phyloP scores from a whole-genome alignment of 2,329 filamentous ascomycete species.

The Colletotrichum sp. region DNA sequence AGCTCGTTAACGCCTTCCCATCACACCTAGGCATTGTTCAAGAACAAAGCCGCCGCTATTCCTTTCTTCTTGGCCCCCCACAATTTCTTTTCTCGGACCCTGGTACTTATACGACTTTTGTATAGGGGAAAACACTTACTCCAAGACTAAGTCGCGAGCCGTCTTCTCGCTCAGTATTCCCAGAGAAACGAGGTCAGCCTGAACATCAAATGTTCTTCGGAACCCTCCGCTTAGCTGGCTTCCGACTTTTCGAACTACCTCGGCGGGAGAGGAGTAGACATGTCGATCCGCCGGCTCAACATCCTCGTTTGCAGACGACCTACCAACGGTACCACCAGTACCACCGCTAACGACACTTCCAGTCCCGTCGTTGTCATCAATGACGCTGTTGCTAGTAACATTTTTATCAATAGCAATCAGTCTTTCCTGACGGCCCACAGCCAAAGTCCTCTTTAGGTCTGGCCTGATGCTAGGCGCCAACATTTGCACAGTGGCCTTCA shows the following conservation, averaged over 20 bases:
- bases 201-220: conserved; percentile 9
- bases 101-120: not conserved
- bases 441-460: not conserved
- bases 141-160: not conserved
- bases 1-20: not conserved
- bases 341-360: not conserved
- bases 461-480: not conserved
- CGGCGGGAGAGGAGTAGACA: conserved; percentile 15
- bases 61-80: not conserved
- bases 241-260: conserved; percentile 15
- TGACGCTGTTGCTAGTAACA: not conserved
- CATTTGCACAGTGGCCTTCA: conserved; percentile 13
- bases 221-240: conserved; percentile 17
- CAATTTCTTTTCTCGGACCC: not conserved
- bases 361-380: not conserved
- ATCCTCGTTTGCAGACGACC: not conserved
- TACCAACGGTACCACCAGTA: not conserved
- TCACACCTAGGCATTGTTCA: not conserved
- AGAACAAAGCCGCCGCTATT: not conserved
- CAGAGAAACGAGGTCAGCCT: conserved; percentile 10
- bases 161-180: conserved; percentile 9
- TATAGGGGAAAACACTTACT: not conserved
- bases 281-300: conserved; percentile 15
- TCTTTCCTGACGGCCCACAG: not conserved
- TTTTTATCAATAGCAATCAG: not conserved